These are phyloP conservation scores for Hyphochytrium catenoides DNA, from an alignment of 352 stramenopile genomes.

Conservation along the genomic window DNA sequence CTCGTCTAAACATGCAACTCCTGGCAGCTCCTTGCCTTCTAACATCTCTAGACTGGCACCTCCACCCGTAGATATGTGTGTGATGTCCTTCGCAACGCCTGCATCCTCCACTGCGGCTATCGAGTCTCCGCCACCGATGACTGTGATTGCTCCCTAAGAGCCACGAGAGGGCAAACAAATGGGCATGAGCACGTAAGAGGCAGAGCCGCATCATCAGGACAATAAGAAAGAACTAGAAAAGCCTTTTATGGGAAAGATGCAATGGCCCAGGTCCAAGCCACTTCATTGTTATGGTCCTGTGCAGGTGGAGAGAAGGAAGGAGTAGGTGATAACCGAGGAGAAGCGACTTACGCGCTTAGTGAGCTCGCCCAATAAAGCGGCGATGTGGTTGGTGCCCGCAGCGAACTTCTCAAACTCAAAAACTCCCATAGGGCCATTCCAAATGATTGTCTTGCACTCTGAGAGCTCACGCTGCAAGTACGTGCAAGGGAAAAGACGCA, in stretches of 20 bases:
- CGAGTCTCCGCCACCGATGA: slow-evolving; percentile 84
- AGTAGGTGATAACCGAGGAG: too few species aligned
- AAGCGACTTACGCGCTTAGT: slow-evolving; percentile 25
- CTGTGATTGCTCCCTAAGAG: slow-evolving; percentile 36
- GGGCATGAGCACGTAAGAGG: too few species aligned
- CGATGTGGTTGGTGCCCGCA: slow-evolving; percentile 74
- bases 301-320: too few species aligned
- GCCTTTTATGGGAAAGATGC: too few species aligned
- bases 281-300: too few species aligned
- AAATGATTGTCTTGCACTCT: slow-evolving; percentile 75
- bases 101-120: slow-evolving; percentile 83
- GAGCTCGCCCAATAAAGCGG: slow-evolving; percentile 67
- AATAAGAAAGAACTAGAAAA: too few species aligned
- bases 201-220: too few species aligned
- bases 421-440: slow-evolving; percentile 89
- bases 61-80: slow-evolving; percentile 92
- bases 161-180: too few species aligned
- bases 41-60: slow-evolving; percentile 95
- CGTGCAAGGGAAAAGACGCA: too few species aligned
- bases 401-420: slow-evolving; percentile 94
- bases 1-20: slow-evolving; percentile 81
- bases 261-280: too few species aligned
- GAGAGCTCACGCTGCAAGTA: slow-evolving; percentile 57
- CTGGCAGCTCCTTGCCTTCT: slow-evolving; percentile 91
- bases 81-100: slow-evolving; percentile 73